Base-by-base conservation (phyloP, 129 eudicot species). In the Artemisia argyi region DNA sequence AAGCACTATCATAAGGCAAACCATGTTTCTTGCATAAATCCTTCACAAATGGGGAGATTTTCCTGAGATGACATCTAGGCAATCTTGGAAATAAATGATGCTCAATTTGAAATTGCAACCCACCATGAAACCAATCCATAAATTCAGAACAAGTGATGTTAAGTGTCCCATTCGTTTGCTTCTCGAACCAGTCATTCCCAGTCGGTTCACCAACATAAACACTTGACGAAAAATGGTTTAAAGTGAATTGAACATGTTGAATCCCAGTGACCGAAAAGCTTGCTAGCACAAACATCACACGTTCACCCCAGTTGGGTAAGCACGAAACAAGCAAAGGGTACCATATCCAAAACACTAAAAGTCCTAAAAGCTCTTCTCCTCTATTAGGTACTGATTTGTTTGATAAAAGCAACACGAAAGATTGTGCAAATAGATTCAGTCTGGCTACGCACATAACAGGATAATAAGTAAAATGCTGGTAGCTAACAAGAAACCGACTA, bases 391-490 rank as follows among this genome's bases (percentile, higher is more conserved):
- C 68, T 24, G 39, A 7, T 63, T 63, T 63, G 42, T 63, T 63
- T 24, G 68, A 63, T 63, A 63, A 63, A 63, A 63, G 51, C 50
- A 63, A 63, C 14, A 49, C 68, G 15, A 63, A 63, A 35, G 68
- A 63, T 8, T 63, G 68, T 14, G 50, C 68, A 19, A 63, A 63
- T 39, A 63, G 16, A 63, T 63, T 63, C 9, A 63, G 68, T 39
- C 68, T 63, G 16, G 68, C 68, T 32, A 63, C 16, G 42, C 87
- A 81, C 89, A 87, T 84, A 5, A 87, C 85, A 19, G 89, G 89
- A 42, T 87, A 84, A 66, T 81, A 87, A 3, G 85, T 84, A 74
- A 61, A 76, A 70, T 84, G 93, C 76, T 87, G 93, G 19, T 84
- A 69, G 53, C 87, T 82, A 5, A 87, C 85, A n/a, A 87, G 73